Evolutionary conservation across 1,284 basidiomycete genomes (phyloP).

Genomic region (Microbotryum silenes-acaulis): DNA sequence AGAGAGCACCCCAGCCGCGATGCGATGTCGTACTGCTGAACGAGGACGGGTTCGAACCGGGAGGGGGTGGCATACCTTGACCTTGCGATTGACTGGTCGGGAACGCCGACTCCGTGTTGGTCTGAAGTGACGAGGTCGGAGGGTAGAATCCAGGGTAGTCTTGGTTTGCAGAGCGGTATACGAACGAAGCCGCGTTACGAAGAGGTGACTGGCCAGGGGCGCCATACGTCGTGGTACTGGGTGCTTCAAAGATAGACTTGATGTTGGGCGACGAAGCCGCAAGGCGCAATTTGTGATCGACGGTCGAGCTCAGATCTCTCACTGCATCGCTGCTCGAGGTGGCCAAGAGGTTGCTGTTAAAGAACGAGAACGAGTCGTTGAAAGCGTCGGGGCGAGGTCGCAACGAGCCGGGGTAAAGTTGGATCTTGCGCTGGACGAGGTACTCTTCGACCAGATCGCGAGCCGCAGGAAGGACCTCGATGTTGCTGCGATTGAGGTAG

Average conservation of each 20-base stretch:
- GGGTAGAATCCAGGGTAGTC: slow-evolving; percentile 19
- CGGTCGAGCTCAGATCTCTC: neutral
- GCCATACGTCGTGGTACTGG: slow-evolving; percentile 11
- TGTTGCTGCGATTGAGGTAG: slow-evolving; percentile 85
- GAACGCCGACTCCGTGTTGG: slow-evolving; percentile 3
- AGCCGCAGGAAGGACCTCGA: slow-evolving; percentile 80
- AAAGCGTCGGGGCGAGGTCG: slow-evolving; percentile 69
- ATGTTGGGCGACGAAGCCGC: slow-evolving; percentile 87
- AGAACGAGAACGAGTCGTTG: slow-evolving; percentile 90
- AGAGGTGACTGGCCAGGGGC: neutral
- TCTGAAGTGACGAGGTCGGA: slow-evolving; percentile 1
- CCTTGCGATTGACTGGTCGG: slow-evolving; percentile 13
- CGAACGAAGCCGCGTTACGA: slow-evolving; percentile 14
- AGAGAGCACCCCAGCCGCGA: neutral
- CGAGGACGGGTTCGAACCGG: neutral
- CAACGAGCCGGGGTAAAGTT: slow-evolving; percentile 33
- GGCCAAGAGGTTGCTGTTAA: slow-evolving; percentile 80
- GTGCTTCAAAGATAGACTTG: slow-evolving; percentile 76
- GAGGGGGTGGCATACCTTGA: neutral
- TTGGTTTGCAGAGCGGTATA: slow-evolving; percentile 16
- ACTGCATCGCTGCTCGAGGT: slow-evolving; percentile 50
- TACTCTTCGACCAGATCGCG: slow-evolving; percentile 90
- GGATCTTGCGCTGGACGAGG: slow-evolving; percentile 63
- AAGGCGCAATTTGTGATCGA: slow-evolving; percentile 50
- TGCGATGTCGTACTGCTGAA: slow-evolving; percentile 3